These are phyloP conservation scores for Corymbia calophylla DNA, from an alignment of 441 rosid genomes.

Conservation along the genomic window DNA sequence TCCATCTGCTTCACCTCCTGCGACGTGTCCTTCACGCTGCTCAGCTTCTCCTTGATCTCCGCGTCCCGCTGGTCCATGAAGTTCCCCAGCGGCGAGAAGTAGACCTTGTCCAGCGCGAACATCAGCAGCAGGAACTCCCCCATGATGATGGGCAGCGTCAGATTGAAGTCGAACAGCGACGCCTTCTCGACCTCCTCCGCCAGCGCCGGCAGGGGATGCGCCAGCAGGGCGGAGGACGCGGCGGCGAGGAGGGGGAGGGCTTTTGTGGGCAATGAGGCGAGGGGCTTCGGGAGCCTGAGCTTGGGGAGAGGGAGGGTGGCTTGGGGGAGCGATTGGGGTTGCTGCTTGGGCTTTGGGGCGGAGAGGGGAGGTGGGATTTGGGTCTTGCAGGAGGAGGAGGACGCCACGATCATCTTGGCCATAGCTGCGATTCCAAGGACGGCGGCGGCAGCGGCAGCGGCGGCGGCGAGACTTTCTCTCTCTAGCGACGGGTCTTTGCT, in stretches of 20 bases:
- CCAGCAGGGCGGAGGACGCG: conserved; percentile 19
- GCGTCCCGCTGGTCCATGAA: conserved; percentile 86
- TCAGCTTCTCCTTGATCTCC: conserved; percentile 69
- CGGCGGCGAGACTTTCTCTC: background rate
- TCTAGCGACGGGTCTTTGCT: background rate
- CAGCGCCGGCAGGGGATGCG: conserved; percentile 38
- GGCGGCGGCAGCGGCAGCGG: background rate
- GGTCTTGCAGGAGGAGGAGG: conserved; percentile 72
- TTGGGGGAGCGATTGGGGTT: conserved; percentile 17
- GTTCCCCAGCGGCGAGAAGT: conserved; percentile 74
- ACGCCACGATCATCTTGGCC: conserved; percentile 78
- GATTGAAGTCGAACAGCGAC: conserved; percentile 83
- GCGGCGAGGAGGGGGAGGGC: conserved; percentile 52
- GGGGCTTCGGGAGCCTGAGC: background rate
- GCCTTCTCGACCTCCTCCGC: conserved; percentile 83
- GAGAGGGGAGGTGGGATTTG: conserved; percentile 25
- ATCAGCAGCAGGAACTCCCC: conserved; percentile 70
- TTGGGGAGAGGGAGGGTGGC: conserved; percentile 21
- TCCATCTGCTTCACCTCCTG: conserved; percentile 78
- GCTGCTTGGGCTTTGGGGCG: conserved; percentile 26
- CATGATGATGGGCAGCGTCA: conserved; percentile 81
- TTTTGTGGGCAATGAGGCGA: conserved; percentile 21
- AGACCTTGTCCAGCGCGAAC: conserved; percentile 81
- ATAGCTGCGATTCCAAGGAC: conserved; percentile 20
- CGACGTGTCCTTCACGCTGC: conserved; percentile 71